Base-by-base conservation (phyloP, 257 asterid species). In the Pogostemon cablin region DNA sequence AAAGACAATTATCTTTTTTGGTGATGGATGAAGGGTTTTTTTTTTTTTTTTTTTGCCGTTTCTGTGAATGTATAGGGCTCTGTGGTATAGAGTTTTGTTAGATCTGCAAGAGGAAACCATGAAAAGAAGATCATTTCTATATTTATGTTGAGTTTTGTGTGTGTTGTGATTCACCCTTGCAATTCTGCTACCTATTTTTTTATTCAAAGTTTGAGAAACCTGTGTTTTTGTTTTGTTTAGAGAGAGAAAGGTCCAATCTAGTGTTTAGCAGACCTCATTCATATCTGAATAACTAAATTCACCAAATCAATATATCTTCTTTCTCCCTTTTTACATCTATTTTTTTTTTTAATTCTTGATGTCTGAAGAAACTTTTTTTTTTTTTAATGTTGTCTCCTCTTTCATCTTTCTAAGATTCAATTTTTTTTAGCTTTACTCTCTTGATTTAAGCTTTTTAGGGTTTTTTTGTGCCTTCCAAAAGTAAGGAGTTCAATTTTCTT, bases 51-150 rank as follows among this genome's bases (percentile, higher is more conserved):
- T 73, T 70, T 87, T 91, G 90, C 98, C 95, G 65, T 87, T 89
- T 88, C 76, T 48, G 93, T 88, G 96, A 86, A 72, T 82, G 81
- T 86, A 80, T 88, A 78, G 96, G 87, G 76, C 83, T 83, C 86
- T 90, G 96, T 81, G 98, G 86, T 89, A 71, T 63, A 10, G 67
- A 73, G 80, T 74, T 74, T 77, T 74, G 98, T 86, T 91, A 95
- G 97, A 95, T 95, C 99, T 95, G 98, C 87, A 84, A 89, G 88
- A 76, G 95, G 87, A 89, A 95, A 89, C 73, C 95, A 81, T 83
- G 82, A 85, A 91, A 87, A 86, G 89, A 84, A 82, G 81, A 84
- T 83, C 66, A 74, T 78, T 86, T 81, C 87, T 77, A 69, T 90
- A 75, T 86, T 84, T 75, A 84, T 89, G 86, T 68, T 74, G 65